Evolutionary conservation across 257 asterid genomes (phyloP).

Genomic region (Petunia axillaris): DNA sequence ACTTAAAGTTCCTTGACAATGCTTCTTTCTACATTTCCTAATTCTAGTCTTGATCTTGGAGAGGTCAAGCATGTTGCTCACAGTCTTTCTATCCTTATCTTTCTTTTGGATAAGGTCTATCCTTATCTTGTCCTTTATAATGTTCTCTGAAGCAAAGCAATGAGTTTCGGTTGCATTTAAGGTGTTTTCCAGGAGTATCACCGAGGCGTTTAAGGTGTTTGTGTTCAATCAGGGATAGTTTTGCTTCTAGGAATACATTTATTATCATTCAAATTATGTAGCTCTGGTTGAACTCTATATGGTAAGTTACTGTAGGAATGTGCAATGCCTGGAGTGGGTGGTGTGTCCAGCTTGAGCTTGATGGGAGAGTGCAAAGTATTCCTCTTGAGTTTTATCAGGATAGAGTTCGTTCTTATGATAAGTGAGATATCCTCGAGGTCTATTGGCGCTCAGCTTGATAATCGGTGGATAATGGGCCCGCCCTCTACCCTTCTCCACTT

Average conservation of each 20-base stretch:
- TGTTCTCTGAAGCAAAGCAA: not conserved
- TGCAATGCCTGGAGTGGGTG: constrained; percentile 14
- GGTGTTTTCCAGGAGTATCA: not conserved
- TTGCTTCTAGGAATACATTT: not conserved
- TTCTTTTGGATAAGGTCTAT: not conserved
- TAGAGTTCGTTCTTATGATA: not conserved
- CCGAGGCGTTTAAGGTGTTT: not conserved
- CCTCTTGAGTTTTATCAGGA: not conserved
- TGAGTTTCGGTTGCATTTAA: not conserved
- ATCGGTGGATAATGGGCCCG: too few species aligned
- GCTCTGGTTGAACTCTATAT: not conserved
- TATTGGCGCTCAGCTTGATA: too few species aligned
- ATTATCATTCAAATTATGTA: not conserved
- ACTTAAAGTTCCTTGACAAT: not conserved
- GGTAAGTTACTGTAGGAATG: not conserved
- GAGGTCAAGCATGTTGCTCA: not conserved
- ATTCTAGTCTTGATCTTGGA: not conserved
- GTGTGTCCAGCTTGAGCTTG: not conserved
- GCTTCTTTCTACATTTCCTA: not conserved
- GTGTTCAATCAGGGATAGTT: not conserved
- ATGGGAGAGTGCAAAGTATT: not conserved
- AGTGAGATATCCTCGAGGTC: too few species aligned
- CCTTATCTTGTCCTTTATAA: not conserved
- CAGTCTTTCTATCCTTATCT: not conserved
- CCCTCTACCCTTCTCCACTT: too few species aligned